Conservation (phyloP, 176 grass and related monocot genomes). For the barley (Hordeum vulgare) region MorexV3_pseudomolecules_assembly NC_058520.1:13915554-13916053, state of each 20-base stretch:
- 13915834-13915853: background rate
- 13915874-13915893: background rate
- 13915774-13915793: background rate
- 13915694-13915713: background rate
- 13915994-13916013: too few relatives aligned
- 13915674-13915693: rapidly evolving
- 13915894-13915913: too few relatives aligned
- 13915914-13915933: too few relatives aligned
- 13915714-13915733: background rate
- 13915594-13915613: background rate
- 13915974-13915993: too few relatives aligned
- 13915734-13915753: background rate
- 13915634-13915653: background rate
- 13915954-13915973: too few relatives aligned
- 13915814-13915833: background rate
- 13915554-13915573: background rate
- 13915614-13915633: background rate
- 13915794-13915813: background rate
- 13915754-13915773: background rate
- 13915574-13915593: background rate
- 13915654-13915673: background rate
- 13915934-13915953: too few relatives aligned
- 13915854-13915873: conserved; percentile 7
- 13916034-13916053: too few relatives aligned
- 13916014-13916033: too few relatives aligned